Base-by-base conservation (phyloP, 192 early-diverging fungal species). In the Coemansia sp. region DNA sequence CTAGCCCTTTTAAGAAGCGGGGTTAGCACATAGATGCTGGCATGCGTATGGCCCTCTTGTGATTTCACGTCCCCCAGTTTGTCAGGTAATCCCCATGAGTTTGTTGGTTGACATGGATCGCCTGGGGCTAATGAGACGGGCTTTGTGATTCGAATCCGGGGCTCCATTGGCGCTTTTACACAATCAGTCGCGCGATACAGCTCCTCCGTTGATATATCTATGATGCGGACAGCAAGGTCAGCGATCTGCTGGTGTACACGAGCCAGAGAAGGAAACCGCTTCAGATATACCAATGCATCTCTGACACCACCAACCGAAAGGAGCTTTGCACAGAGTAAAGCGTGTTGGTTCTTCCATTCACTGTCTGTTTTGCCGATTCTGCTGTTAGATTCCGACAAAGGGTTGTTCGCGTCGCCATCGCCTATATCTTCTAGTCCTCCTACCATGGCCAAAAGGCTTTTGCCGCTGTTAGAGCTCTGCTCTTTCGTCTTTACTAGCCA, bases 301-400 rank as follows among this genome's bases (percentile, higher is more conserved):
- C 45, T 53, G 3, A 69, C 61, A 41, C 77, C 72, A 35, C 81
- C 81, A 39, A 83, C 58, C 18, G 81, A 49, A 60, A 83, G 57
- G 11, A 83, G 69, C 48, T 77, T 77, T 51, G 62, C 72, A 39
- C 75, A 83, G 1, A 83, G 55, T 23, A 74, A 34, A 0, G 75
- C 75, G 49, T 83, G 75, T 59, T 83, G 81, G 64, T 77, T 83
- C 12, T 63, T 52, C 75, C 65, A 64, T 48, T 68, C 62, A 44
- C 66, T 39, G 0, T 53, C 57, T 18, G 48, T 14, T 60, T 39
- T n/a, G 49, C 16, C 0, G 9, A 58, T 2, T 30, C 30, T 30
- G 30, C 30, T 30, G 30, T 23, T 1, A 52, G 52, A 21, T 9
- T 64, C 65, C 2, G 9, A 24, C 0, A 41, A 39, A 9, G 30